Evolutionary conservation across 371 early-diverging fungal species (phyloP), one percentile per base, ranked within the genome.

Genomic region (Syncephalis plumigaleata): DNA sequence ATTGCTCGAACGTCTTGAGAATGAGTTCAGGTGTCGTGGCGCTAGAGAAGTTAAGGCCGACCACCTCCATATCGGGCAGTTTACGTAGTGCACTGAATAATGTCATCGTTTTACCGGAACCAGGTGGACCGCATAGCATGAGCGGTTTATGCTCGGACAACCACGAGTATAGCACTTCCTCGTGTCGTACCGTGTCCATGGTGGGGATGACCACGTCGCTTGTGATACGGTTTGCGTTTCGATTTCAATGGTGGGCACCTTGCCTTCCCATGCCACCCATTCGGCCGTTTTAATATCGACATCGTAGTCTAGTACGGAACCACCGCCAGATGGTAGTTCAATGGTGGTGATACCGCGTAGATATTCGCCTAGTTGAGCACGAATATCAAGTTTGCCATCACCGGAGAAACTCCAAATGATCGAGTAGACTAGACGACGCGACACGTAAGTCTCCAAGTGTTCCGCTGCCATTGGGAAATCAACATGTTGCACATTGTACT

Each of bases 101-200:
- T 1, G 97, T 95, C 98, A 96, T 97, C 25, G 96, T 97, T 70
- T 98, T 97, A 63, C 98, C 98, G 11, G 91, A 91, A 48, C 98
- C 98, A 16, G 98, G 98, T 47, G 98, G 98, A 51, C 98, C 98
- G 62, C 98, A 96, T 17, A 98, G 72, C 40, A 98, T 74, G 38
- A 97, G 60, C 11, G 97, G 94, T 56, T 81, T 84, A 61, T 90
- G 95, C 56, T 93, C 96, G 1, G 88, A 79, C 42, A 98, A 68
- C 91, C 91, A 92, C 13, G 89, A 84, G 57, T 89, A 86, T 37
- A 98, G 60, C 0, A 96, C 82, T 56, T 87, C 87, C 67, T 98
- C 98, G 57, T 95, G 95, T 31, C 98, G 82, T 31, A 96, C 74
- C 15, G 98, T 98, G 54, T 98, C 98, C 1, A 93, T 73, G 1